These are phyloP conservation scores for Penicillium fuscoglaucum DNA, from an alignment of 2,329 filamentous ascomycete genomes.

Conservation along the genomic window DNA sequence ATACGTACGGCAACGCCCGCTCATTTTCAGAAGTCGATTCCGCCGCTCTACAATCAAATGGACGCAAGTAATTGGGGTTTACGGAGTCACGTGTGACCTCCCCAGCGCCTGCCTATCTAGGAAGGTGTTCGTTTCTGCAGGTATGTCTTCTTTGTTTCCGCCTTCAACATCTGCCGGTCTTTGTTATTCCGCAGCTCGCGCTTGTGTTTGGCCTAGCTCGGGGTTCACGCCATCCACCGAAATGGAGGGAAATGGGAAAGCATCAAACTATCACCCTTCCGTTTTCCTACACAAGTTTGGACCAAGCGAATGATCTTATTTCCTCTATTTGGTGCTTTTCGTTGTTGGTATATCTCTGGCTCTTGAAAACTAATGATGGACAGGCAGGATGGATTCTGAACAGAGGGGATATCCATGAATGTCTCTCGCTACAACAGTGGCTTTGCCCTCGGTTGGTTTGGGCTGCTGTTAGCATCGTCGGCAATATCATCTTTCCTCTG, in stretches of 20 bases:
- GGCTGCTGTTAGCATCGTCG: too few species aligned
- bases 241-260: too few species aligned
- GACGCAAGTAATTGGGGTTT: not conserved
- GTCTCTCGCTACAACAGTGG: not conserved
- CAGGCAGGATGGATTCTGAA: not conserved
- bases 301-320: too few species aligned
- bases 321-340: not conserved
- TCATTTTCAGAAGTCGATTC: too few species aligned
- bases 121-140: not conserved
- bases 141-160: not conserved
- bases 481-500: too few species aligned
- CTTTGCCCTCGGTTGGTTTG: not conserved
- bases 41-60: not conserved
- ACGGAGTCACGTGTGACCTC: not conserved
- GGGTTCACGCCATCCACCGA: too few species aligned
- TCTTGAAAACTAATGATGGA: not conserved
- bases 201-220: not conserved
- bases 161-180: not conserved
- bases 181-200: not conserved
- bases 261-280: not conserved
- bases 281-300: not conserved
- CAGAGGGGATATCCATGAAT: not conserved
- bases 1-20: not conserved
- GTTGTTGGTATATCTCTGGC: not conserved
- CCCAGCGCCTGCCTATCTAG: not conserved